A percentile compares a stretch with the other conserved stretches of the same genome.
phyloP scores from a whole-genome alignment of 2,329 filamentous ascomycete species.

The Dactylellina haptotyla region DNA sequence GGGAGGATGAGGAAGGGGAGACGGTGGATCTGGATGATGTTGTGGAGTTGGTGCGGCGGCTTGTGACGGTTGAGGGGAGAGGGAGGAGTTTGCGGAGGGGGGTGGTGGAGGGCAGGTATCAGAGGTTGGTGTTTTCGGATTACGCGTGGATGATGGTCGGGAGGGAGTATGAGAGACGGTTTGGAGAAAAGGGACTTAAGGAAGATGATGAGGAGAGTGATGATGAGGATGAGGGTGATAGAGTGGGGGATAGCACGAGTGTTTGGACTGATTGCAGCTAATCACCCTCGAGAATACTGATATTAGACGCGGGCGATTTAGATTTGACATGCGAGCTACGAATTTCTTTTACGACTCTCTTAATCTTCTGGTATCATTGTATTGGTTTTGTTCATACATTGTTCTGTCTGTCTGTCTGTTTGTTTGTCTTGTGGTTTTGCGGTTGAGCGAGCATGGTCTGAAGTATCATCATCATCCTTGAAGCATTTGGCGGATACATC shows the following conservation, averaged over 20 bases:
- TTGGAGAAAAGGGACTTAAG: conserved; percentile 50
- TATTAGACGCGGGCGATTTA: no score
- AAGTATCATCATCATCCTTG: neutral
- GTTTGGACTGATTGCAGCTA: conserved; percentile 40
- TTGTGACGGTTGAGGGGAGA: conserved; percentile 47
- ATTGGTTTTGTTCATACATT: neutral
- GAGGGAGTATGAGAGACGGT: conserved; percentile 46
- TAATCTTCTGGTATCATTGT: no score
- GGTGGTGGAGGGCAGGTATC: conserved; percentile 37
- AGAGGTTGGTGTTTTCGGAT: conserved; percentile 48
- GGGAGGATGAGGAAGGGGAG: conserved; percentile 4
- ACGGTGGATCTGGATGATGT: conserved; percentile 44
- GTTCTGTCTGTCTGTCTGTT: neutral
- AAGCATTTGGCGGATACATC: neutral
- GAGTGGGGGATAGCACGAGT: conserved; percentile 4
- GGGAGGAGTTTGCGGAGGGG: conserved; percentile 41
- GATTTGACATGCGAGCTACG: no score
- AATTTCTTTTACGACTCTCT: no score
- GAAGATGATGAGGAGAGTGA: conserved; percentile 25
- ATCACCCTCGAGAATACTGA: neutral
- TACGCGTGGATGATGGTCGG: conserved; percentile 38
- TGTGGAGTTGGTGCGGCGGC: conserved; percentile 46
- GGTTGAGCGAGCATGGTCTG: conserved; percentile 33
- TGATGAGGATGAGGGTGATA: conserved; percentile 11
- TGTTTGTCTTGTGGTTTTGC: conserved; percentile 4